Evolutionary conservation across 805 yeast genomes (phyloP).

Genomic region (Metschnikowia arizonensis): DNA sequence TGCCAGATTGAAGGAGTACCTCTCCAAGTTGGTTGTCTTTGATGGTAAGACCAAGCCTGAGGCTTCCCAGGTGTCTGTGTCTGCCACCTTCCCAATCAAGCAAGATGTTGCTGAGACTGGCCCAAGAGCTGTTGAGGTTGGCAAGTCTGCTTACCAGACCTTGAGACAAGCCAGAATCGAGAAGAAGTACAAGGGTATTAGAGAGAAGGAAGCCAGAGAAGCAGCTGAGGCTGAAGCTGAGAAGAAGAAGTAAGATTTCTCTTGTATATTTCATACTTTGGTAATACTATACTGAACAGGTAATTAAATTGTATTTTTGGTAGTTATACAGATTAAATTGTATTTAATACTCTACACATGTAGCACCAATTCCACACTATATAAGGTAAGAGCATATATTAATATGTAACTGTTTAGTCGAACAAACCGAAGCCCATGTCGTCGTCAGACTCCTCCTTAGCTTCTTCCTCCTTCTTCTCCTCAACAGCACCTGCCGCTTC

Average conservation of each 20-base stretch:
- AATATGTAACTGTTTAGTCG: slow-evolving; percentile 58
- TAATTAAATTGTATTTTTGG: background rate
- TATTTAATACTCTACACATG: too few species aligned
- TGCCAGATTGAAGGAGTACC: slow-evolving; percentile 94
- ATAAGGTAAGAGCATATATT: background rate
- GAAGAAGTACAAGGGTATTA: slow-evolving; percentile 90
- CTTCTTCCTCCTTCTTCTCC: slow-evolving; percentile 25
- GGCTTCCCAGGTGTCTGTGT: slow-evolving; percentile 69
- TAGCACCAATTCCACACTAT: too few species aligned
- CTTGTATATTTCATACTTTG: slow-evolving; percentile 17
- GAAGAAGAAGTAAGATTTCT: slow-evolving; percentile 66
- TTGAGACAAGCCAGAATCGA: slow-evolving; percentile 93
- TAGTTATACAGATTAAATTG: too few species aligned
- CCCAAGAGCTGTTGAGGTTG: slow-evolving; percentile 86
- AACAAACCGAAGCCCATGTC: slow-evolving; percentile 97
- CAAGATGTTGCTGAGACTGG: slow-evolving; percentile 69
- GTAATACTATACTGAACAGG: slow-evolving; percentile 18
- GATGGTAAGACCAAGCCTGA: slow-evolving; percentile 80
- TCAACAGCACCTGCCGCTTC: slow-evolving; percentile 34
- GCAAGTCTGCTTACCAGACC: slow-evolving; percentile 81
- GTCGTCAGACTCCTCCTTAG: slow-evolving; percentile 47
- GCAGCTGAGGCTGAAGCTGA: slow-evolving; percentile 99
- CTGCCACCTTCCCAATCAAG: slow-evolving; percentile 87
- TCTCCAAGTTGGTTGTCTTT: slow-evolving; percentile 91
- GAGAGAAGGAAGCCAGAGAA: slow-evolving; percentile 96